Evolutionary conservation across 2,329 filamentous ascomycete genomes (phyloP).

Genomic region (Ascocoryne sarcoides): DNA sequence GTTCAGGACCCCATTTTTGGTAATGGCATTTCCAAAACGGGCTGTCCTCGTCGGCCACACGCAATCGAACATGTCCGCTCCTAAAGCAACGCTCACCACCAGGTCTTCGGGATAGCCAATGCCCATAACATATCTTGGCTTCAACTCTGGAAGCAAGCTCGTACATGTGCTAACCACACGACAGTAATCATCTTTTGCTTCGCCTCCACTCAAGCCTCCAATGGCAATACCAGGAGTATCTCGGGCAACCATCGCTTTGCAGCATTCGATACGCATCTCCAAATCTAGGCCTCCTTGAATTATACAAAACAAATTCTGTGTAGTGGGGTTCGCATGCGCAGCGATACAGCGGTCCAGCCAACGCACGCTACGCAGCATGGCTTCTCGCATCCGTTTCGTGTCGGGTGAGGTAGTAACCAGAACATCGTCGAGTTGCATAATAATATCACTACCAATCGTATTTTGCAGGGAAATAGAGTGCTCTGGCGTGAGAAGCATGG

Average conservation of each 20-base stretch:
- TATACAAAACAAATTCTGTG: slow-evolving; percentile 95
- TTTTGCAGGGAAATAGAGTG: slow-evolving; percentile 96
- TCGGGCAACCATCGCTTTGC: slow-evolving; percentile 74
- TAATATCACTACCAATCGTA: slow-evolving; percentile 95
- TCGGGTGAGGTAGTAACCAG: slow-evolving; percentile 94
- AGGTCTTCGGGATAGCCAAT: slow-evolving; percentile 96
- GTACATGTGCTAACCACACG: slow-evolving; percentile 84
- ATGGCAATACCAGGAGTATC: slow-evolving; percentile 96
- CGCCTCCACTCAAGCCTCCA: slow-evolving; percentile 86
- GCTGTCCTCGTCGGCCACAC: slow-evolving; percentile 97
- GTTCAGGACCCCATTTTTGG: slow-evolving; percentile 72
- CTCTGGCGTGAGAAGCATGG: slow-evolving; percentile 95
- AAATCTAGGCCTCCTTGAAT: slow-evolving; percentile 93
- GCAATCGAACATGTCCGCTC: slow-evolving; percentile 99
- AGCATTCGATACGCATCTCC: slow-evolving; percentile 77
- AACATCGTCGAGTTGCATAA: slow-evolving; percentile 99
- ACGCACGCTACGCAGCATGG: slow-evolving; percentile 87
- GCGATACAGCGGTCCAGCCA: slow-evolving; percentile 95
- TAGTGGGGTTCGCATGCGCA: slow-evolving; percentile 73
- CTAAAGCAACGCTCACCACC: slow-evolving; percentile 84
- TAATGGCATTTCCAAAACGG: slow-evolving; percentile 91
- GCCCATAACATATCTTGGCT: slow-evolving; percentile 99
- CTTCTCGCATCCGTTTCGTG: slow-evolving; percentile 76
- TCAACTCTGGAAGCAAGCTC: slow-evolving; percentile 71
- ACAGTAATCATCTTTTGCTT: slow-evolving; percentile 90